Base-by-base conservation (phyloP, 805 yeast species). In the Jamesozyma spencerorum region DNA sequence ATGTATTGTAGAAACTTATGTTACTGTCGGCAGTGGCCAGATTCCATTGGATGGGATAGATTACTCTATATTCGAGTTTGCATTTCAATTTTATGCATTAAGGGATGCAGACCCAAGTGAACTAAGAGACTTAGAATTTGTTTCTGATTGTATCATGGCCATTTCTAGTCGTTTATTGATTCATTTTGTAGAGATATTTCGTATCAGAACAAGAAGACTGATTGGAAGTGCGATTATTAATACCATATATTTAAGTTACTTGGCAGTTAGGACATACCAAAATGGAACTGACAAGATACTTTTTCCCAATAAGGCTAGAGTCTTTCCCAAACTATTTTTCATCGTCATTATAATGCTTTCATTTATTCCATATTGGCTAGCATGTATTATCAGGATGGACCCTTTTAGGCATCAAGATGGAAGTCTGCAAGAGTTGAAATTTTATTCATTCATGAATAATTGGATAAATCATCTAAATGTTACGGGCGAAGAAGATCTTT, bases 201-300 rank as follows among this genome's bases (percentile, higher is more conserved):
- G 76, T 47, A 49, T 62, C 24, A 73, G 76, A 48, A 65, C 65
- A 44, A 79, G 72, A 54, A 66, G 87, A 39, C 64, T 86, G 38
- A 62, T 81, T 2, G 79, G 86, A 0, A 81, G 87, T 41, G 58
- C 82, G 1, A 41, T 79, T 1, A 53, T 82, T 32, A 87, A 87
- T 3, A 24, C 72, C 1, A 50, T 65, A 4, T 74, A 81, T 36
- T 53, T 84, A 6, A 8, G 14, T 5, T 42, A 36, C 29, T 19
- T 53, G 64, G 10, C 59, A 63, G 13, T 10, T 22, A 22, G 33
- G 69, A 81, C 49, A 90, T 87, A 13, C 55, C 69, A 71, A 79
- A 57, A 6, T 76, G 78, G 3, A 53, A 64, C 5, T 47, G 48
- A 66, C 4, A 58, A 65, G 31, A 69, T 85, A 47, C 94, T 95